Percentiles rank a stretch among this genome's conserved stretches.
These are phyloP conservation scores for Handroanthus guayacan DNA, from an alignment of 257 asterid genomes.

Conservation along the genomic window DNA sequence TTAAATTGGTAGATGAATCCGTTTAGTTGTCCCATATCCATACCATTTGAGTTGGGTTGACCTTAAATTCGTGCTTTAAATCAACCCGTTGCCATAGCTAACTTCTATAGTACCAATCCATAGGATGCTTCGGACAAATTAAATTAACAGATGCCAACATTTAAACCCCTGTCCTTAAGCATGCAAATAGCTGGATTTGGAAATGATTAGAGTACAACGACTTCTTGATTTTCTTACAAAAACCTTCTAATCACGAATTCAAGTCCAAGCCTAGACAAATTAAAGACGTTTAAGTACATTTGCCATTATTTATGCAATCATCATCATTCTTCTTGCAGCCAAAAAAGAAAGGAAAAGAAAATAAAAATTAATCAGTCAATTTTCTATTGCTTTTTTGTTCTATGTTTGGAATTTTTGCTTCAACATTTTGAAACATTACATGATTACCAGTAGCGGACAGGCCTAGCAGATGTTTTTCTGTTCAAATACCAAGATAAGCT, in stretches of 20 bases:
- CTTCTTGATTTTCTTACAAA: neutral
- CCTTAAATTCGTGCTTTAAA: too few relatives aligned
- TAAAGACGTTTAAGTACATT: neutral
- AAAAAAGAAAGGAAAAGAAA: too few relatives aligned
- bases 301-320: slow-evolving; percentile 24
- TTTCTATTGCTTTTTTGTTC: neutral
- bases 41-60: too few relatives aligned
- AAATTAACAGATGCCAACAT: neutral
- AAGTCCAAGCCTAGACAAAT: neutral
- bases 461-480: neutral
- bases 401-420: slow-evolving; percentile 11
- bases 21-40: too few relatives aligned
- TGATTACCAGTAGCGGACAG: slow-evolving; percentile 18
- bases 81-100: too few relatives aligned
- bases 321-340: neutral
- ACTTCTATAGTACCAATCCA: neutral
- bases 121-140: slow-evolving; percentile 10
- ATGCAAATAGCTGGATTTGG: neutral
- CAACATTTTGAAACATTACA: neutral
- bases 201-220: neutral
- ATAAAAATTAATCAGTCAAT: neutral
- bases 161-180: neutral
- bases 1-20: too few relatives aligned
- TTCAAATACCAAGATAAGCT: slow-evolving; percentile 21
- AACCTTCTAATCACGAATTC: neutral